Base-by-base conservation (phyloP, 257 asterid species). In the Gentiana dahurica region DNA sequence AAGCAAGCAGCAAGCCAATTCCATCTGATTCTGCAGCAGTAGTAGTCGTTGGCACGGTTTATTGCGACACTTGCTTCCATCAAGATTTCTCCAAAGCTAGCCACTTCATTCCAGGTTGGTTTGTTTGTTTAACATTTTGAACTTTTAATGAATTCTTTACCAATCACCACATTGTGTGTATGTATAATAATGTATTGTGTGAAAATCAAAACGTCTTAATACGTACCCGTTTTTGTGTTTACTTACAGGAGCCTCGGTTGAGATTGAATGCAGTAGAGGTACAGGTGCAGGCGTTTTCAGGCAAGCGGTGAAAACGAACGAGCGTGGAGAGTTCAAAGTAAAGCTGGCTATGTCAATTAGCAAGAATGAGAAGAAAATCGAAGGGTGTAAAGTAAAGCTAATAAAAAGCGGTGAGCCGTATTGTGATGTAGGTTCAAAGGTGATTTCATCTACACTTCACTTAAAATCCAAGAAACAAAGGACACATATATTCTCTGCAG, bases 401-500 rank as follows among this genome's bases (percentile, higher is more conserved):
- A 70, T 82, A 74, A 77, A 78, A 63, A 89, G 95, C 72, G 77
- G 75, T 49, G 79, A 80, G 61, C 95, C 90, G 0, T 71, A 64
- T 48, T 89, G 97, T 45, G 71, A 86, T 0, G 69, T 80, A 54
- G 90, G 95, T 0, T 87, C 95, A 4, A 36, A 82, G 0, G 86
- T 94, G 15, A 56, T 84, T 34, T 75, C 95, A 46, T 75, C 95
- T 34, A 51, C 64, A 8, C 55, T 84, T 6, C 77, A 65, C 57
- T 73, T 81, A 55, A 82, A 76, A 61, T 71, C 88, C 2, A 80
- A 72, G 58, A 80, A 74, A 48, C 65, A 77, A 9, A 90, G 94
- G n/a, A 72, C 71, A 2, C 88, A 74, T 61, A 70, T 86, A 48
- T 84, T 81, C 75, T 86, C 97, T 1, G 93, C 95, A 8, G 97